These are phyloP conservation scores for Cercospora nicotianae DNA, from an alignment of 2,329 filamentous ascomycete species.

Conservation along the genomic window DNA sequence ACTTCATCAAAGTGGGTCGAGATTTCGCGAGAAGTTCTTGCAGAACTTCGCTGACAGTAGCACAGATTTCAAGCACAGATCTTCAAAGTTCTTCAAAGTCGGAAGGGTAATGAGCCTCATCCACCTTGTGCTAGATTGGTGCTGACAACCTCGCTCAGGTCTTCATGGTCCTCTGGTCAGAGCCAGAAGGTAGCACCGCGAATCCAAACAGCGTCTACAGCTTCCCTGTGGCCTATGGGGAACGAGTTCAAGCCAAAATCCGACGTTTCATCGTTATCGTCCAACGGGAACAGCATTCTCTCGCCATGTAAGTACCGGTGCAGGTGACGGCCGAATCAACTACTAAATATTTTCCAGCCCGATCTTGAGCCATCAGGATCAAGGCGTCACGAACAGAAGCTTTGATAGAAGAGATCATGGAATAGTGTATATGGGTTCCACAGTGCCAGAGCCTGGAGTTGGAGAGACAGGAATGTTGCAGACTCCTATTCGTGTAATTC, in stretches of 20 bases:
- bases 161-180: slow-evolving; percentile 2
- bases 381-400: neutral
- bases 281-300: neutral
- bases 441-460: neutral
- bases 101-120: too few relatives aligned
- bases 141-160: too few relatives aligned
- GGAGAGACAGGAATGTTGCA: slow-evolving; percentile 5
- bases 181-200: neutral
- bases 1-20: too few relatives aligned
- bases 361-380: neutral
- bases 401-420: slow-evolving; percentile 2
- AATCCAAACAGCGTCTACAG: neutral
- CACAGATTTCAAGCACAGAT: too few relatives aligned
- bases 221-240: neutral
- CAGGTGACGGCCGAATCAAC: too few relatives aligned
- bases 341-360: too few relatives aligned
- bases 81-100: too few relatives aligned
- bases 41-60: too few relatives aligned
- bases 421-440: neutral
- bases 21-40: too few relatives aligned
- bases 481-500: slow-evolving; percentile 8
- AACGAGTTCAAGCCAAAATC: neutral
- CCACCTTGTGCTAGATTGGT: too few relatives aligned
- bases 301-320: too few relatives aligned
- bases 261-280: neutral